These are phyloP conservation scores for Glomus cerebriforme DNA, from an alignment of 192 early-diverging fungal species.

Conservation along the genomic window DNA sequence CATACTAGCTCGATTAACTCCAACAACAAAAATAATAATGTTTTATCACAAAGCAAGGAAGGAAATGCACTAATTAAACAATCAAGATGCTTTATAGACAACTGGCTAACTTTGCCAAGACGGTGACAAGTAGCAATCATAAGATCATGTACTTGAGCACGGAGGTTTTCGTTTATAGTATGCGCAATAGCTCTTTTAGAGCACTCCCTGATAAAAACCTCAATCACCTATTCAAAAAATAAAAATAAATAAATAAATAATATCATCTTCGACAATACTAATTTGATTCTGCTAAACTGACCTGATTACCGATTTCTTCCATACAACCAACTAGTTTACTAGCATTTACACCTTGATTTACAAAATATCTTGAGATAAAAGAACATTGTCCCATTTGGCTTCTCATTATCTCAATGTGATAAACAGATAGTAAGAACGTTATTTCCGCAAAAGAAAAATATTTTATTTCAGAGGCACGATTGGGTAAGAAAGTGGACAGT, in stretches of 20 bases:
- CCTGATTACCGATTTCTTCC: constrained; percentile 75
- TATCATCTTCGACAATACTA: background rate
- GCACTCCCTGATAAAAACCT: constrained; percentile 54
- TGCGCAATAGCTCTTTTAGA: constrained; percentile 51
- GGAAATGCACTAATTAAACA: constrained; percentile 67
- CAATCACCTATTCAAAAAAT: constrained; percentile 39
- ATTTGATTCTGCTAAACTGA: background rate
- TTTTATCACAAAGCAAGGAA: constrained; percentile 76
- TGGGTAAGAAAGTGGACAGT: constrained; percentile 60
- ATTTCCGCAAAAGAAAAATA: constrained; percentile 69
- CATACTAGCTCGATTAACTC: constrained; percentile 84
- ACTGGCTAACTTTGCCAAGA: constrained; percentile 65
- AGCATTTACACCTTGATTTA: constrained; percentile 81
- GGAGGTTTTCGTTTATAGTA: constrained; percentile 52
- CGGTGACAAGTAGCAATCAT: constrained; percentile 71
- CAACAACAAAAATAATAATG: constrained; percentile 67
- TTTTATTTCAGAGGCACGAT: constrained; percentile 54
- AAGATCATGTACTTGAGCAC: constrained; percentile 60
- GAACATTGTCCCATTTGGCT: constrained; percentile 68
- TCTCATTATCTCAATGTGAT: constrained; percentile 81
- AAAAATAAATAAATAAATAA: background rate
- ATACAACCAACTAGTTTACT: constrained; percentile 73
- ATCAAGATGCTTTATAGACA: constrained; percentile 66
- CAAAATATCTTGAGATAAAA: constrained; percentile 79
- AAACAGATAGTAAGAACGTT: constrained; percentile 81